Base-by-base conservation (phyloP, 23 red algal species). In the Agarophyton chilense region DNA sequence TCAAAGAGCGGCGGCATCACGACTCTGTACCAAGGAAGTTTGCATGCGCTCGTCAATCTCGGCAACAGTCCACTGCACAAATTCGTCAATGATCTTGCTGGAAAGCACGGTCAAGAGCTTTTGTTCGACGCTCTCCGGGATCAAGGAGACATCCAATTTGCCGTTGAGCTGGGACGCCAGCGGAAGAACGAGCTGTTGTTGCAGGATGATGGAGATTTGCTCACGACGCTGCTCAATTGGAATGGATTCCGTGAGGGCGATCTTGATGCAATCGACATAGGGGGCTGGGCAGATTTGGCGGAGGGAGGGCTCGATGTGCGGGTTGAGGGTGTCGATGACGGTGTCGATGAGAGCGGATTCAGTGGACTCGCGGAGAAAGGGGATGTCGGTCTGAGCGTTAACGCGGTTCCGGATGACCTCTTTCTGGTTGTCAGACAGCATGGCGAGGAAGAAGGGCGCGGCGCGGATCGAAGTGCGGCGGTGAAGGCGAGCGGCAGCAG, bases 341-440 rank as follows among this genome's bases (percentile, higher is more conserved):
- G 29, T 72, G 14, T 87, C 44, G 49, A 87, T 87, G 13, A 87
- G 14, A 11, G 21, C 39, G 52, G 43, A 42, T 26, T 87, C 82
- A 42, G 63, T 55, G 24, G 82, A 87, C 36, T 87, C 82, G 55
- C 62, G 57, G 5, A 87, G 67, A 34, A 87, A 87, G 3, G 82
- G 82, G 36, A 87, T 68, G 67, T 87, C 82, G 0, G 82, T 87
- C 50, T 87, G 64, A 22, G 82, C 82, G 65, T 87, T 87, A n/a
- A 87, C 64, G 52, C 82, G 63, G 47, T 73, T 54, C 44, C 22
- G 52, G 52, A 87, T 60, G 8, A 87, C 66, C 43, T 87, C 82
- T 42, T 56, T 65, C 45, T 87, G 82, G 21, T 57, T 55, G 7
- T 87, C 82, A 33, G 82, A 87, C 11, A 87, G 67, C 82, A 87